phyloP scores from a whole-genome alignment of 768 basidiomycete genomes.

The Candolleomyces eurysporus region DNA sequence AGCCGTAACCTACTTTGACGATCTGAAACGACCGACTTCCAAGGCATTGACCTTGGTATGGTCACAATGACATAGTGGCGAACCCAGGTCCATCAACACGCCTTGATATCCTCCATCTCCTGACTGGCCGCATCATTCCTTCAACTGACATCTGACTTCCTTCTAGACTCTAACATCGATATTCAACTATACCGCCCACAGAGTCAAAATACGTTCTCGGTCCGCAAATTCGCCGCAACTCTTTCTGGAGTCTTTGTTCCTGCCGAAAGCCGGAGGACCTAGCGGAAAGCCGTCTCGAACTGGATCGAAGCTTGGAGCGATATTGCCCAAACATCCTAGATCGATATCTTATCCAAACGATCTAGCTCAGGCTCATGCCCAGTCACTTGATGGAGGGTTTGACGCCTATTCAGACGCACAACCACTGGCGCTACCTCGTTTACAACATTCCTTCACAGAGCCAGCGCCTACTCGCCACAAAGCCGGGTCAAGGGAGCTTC shows the following conservation, averaged over 20 bases:
- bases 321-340: constrained; percentile 21
- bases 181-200: constrained; percentile 59
- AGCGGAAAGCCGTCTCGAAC: not conserved
- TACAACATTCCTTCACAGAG: constrained; percentile 34
- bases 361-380: constrained; percentile 14
- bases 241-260: constrained; percentile 29
- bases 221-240: constrained; percentile 1
- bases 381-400: constrained; percentile 1
- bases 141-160: constrained; percentile 14
- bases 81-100: not conserved
- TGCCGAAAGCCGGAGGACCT: constrained; percentile 12
- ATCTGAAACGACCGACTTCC: constrained; percentile 1
- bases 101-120: constrained; percentile 13
- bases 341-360: constrained; percentile 38
- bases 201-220: constrained; percentile 43
- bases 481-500: constrained; percentile 31
- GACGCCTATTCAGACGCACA: constrained; percentile 9
- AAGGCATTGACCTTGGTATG: not conserved
- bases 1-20: not conserved
- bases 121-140: constrained; percentile 17
- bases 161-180: constrained; percentile 55
- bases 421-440: constrained; percentile 10
- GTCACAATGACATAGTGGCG: not conserved
- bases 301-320: not conserved
- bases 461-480: constrained; percentile 19